Conservation (phyloP, 2,329 filamentous ascomycete genomes). For the Escovopsis sp. region DNA sequence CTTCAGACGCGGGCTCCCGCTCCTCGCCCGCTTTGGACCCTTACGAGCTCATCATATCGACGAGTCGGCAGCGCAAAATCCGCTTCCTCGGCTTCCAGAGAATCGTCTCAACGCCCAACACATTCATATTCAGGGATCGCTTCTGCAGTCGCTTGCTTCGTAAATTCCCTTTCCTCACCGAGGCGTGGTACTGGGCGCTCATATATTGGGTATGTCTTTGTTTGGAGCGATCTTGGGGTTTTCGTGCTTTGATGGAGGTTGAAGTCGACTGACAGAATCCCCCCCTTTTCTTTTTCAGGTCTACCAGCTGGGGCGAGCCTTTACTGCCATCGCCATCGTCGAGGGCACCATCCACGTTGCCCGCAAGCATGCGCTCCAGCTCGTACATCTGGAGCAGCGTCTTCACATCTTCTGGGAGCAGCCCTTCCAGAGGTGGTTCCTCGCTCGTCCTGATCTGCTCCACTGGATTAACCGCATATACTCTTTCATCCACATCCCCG, state of each 20-base stretch:
- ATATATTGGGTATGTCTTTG: slow-evolving; percentile 54
- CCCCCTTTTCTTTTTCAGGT: slow-evolving; percentile 29
- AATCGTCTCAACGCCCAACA: slow-evolving; percentile 19
- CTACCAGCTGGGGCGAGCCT: slow-evolving; percentile 60
- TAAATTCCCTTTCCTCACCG: slow-evolving; percentile 57
- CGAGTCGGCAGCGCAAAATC: slow-evolving; percentile 19
- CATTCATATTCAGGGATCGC: slow-evolving; percentile 18
- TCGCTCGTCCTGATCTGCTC: slow-evolving; percentile 39
- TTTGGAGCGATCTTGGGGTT: neutral
- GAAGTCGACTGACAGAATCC: neutral
- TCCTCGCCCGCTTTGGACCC: slow-evolving; percentile 15
- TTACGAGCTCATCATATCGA: slow-evolving; percentile 9
- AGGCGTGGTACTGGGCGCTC: slow-evolving; percentile 64
- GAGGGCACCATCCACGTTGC: slow-evolving; percentile 55
- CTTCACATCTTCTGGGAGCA: slow-evolving; percentile 53
- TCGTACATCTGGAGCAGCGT: slow-evolving; percentile 51
- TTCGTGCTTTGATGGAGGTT: neutral
- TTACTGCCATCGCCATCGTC: slow-evolving; percentile 54
- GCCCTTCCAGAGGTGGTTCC: slow-evolving; percentile 39
- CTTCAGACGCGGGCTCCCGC: slow-evolving; percentile 6
- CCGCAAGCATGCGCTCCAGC: slow-evolving; percentile 50
- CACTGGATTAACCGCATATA: slow-evolving; percentile 59
- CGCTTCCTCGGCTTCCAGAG: slow-evolving; percentile 18
- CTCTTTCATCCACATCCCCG: slow-evolving; percentile 66
- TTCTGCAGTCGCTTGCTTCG: slow-evolving; percentile 36